Base-by-base conservation (phyloP, 139 green algal species). In the Chlamydomonas applanata region DNA sequence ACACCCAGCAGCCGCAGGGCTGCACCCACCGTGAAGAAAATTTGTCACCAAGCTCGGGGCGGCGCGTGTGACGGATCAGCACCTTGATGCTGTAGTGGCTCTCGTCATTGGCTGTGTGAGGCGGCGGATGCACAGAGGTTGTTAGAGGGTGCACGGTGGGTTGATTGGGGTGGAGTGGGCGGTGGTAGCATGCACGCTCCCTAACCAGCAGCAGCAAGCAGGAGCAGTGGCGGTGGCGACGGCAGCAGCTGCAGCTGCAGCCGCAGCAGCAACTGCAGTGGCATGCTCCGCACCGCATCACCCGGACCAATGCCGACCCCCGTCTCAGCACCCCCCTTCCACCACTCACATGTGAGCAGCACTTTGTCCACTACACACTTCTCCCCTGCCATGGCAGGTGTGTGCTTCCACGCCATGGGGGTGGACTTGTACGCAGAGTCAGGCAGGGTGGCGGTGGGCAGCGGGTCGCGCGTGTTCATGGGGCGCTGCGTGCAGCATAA, bases 41-140 rank as follows among this genome's bases (percentile, higher is more conserved):
- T 88, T 99, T 99, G 87, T 99, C 95, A 27, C 95, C 95, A 62
- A 98, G 80, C 89, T 99, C 95, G 3, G 96, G 96, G 1, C 94
- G 83, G 24, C 96, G 86, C 14, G 93, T 97, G 86, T 98, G 93
- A 1, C 96, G 89, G 49, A 99, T 88, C 29, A 87, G 45, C 57
- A 83, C 89, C 88, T 99, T 99, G 79, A 98, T 86, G 29, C 92
- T 78, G 65, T 87, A 86, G 62, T 95, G 82, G 71, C 80, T 83
- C 62, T 98, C 94, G 35, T 99, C 95, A 69, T 98, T 98, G 76
- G 78, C 86, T 88, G 61, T 44, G 32, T 14, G 40, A 49, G 11
- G n/a, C n/a, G n/a, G n/a, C n/a, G n/a, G n/a, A n/a, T n/a, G n/a
- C n/a, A n/a, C n/a, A n/a, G n/a, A n/a, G n/a, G n/a, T n/a, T n/a